phyloP scores from a whole-genome alignment of 768 basidiomycete species.

The Serendipita vermifera region DNA sequence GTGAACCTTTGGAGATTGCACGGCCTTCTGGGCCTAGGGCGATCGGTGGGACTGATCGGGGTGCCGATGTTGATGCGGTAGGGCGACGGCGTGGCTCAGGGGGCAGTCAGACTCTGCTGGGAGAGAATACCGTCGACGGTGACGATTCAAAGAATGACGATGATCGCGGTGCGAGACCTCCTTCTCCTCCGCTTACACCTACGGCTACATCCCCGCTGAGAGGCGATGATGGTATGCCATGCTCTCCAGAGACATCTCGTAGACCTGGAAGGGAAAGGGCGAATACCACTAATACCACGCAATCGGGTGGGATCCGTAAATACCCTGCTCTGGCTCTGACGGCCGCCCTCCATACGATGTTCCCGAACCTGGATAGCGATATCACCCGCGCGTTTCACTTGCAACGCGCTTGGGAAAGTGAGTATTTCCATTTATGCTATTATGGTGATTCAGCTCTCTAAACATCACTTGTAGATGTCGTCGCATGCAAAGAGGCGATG shows the following conservation, averaged over 20 bases:
- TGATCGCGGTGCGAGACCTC: neutral
- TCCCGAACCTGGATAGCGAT: slow-evolving; percentile 1
- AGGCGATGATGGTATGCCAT: no score
- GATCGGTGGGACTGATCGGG: neutral
- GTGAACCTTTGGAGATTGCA: neutral
- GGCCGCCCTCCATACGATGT: neutral
- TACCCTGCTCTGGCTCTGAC: neutral
- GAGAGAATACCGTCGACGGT: neutral
- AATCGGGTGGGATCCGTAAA: neutral
- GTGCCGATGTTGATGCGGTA: no score
- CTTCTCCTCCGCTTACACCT: slow-evolving; percentile 3
- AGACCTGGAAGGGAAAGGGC: neutral
- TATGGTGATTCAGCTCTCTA: neutral
- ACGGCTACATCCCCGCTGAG: neutral
- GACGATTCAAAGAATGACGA: neutral
- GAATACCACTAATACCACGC: neutral
- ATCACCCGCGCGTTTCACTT: neutral
- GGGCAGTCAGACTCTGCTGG: neutral
- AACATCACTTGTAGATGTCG: neutral
- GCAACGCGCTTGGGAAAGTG: slow-evolving; percentile 5
- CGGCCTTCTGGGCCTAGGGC: neutral
- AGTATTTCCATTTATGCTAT: neutral
- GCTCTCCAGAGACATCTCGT: no score
- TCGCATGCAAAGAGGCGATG: slow-evolving; percentile 9
- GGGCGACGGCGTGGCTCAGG: neutral